A percentile compares a stretch with the other conserved stretches of the same genome.
These are phyloP conservation scores for Claviceps arundinis DNA, from an alignment of 2,329 filamentous ascomycete genomes.

Conservation along the genomic window DNA sequence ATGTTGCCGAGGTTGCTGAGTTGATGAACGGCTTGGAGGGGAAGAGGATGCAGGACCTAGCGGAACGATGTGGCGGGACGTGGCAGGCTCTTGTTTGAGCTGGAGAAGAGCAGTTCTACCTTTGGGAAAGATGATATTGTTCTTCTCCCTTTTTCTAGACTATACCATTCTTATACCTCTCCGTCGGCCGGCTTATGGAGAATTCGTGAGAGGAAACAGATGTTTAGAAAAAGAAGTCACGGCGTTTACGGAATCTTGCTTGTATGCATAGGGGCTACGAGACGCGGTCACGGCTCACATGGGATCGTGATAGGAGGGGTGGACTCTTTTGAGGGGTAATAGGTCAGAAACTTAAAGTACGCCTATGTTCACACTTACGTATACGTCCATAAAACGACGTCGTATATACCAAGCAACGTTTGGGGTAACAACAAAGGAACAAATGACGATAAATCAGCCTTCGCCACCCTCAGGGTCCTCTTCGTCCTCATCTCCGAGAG, in stretches of 20 bases:
- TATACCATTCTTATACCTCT: not conserved
- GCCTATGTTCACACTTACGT: too few relatives aligned
- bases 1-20: slow-evolving; percentile 21
- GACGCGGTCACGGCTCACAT: too few relatives aligned
- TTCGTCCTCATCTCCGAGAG: slow-evolving; percentile 40
- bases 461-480: slow-evolving; percentile 34
- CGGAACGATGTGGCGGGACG: slow-evolving; percentile 21
- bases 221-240: too few relatives aligned
- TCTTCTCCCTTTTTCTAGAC: not conserved
- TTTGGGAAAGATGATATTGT: not conserved
- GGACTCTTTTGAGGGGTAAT: too few relatives aligned
- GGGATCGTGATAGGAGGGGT: too few relatives aligned
- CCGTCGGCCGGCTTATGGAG: too few relatives aligned
- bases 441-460: slow-evolving; percentile 11
- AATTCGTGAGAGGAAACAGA: too few relatives aligned
- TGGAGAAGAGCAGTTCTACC: not conserved
- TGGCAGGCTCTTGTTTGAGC: slow-evolving; percentile 20
- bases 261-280: too few relatives aligned
- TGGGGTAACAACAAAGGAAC: too few relatives aligned
- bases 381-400: not conserved
- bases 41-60: slow-evolving; percentile 20
- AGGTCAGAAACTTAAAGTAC: too few relatives aligned
- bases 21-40: slow-evolving; percentile 24
- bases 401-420: too few relatives aligned
- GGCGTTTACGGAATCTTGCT: too few relatives aligned